Evolutionary conservation across 306 rosid species (phyloP).

Genomic region (Acacia crassicarpa): DNA sequence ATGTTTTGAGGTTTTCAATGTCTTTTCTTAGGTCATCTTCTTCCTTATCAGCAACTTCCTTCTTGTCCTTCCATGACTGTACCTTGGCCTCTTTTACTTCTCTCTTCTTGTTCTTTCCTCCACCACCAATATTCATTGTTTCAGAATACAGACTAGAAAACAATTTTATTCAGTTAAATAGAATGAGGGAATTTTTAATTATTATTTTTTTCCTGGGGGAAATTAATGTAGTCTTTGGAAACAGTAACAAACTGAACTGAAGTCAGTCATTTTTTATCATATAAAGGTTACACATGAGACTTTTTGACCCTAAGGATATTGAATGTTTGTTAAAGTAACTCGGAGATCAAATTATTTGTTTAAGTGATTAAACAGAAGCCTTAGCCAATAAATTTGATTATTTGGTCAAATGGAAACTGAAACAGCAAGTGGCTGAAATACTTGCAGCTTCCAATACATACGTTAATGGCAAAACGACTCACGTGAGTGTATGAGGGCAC

Average conservation of each 20-base stretch:
- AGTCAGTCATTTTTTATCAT: not conserved
- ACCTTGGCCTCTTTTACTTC: not conserved
- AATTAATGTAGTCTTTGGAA: not conserved
- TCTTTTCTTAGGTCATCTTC: constrained; percentile 32
- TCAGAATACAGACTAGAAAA: not conserved
- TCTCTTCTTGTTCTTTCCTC: constrained; percentile 13
- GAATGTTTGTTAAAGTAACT: not conserved
- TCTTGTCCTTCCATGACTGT: constrained; percentile 19
- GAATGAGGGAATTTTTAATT: not conserved
- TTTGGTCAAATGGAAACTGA: not conserved
- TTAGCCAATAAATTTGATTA: not conserved
- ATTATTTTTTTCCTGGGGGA: not conserved
- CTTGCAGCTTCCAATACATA: not conserved
- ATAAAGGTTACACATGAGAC: not conserved
- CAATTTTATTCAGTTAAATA: not conserved
- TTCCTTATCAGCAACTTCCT: constrained; percentile 22
- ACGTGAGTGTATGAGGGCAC: not conserved
- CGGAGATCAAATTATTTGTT: not conserved
- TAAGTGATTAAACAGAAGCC: not conserved
- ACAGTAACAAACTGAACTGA: not conserved
- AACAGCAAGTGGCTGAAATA: not conserved
- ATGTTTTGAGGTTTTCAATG: constrained; percentile 28
- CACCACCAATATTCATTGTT: constrained; percentile 2
- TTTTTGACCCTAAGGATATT: not conserved
- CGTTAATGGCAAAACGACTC: not conserved